Base-by-base conservation (phyloP, 73 alveolate genomes). In the Paramecium caudatum region DNA sequence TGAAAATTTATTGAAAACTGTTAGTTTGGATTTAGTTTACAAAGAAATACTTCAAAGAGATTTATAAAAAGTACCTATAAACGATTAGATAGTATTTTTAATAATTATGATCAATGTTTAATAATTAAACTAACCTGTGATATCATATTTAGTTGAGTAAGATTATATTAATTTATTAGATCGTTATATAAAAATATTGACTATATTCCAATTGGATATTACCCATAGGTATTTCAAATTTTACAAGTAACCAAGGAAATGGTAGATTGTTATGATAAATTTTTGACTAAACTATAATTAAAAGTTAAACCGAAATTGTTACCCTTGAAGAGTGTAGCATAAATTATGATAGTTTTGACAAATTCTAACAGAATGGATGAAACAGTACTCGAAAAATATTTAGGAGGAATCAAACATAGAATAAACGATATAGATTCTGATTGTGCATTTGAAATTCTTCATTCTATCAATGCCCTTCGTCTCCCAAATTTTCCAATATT, bases 291-390 rank as follows among this genome's bases (percentile, higher is more conserved):
- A 2, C 80, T 55, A 19, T 27, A 16, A 10, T 23, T 9, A 23
- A 55, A 55, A 55, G 30, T 55, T 1, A 55, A 55, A 27, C 80
- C 80, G 30, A 55, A 55, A 55, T 55, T 55, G 16, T 55, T 21
- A 19, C 23, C 13, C 8, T 37, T 55, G 3, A 27, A 37, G 8
- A 43, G 30, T 23, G 30, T 55, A 27, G 23, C 80, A 55, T 27
- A 0, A 27, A 55, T 55, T 55, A 27, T 55, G 45, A 23, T 43
- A 8, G 30, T 55, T 55, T 55, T 55, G 30, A 55, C 80, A 0
- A 27, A 55, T 10, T 23, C 30, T 13, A 55, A 55, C 30, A 55
- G 30, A 27, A 55, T 55, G 9, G 45, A 55, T 10, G 13, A 55
- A 55, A 43, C 23, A 9, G 30, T 55, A 2, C 30, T 55, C 23